These are phyloP conservation scores for Solanum hybrid DNA, from an alignment of 305 asterid genomes.

Conservation along the genomic window DNA sequence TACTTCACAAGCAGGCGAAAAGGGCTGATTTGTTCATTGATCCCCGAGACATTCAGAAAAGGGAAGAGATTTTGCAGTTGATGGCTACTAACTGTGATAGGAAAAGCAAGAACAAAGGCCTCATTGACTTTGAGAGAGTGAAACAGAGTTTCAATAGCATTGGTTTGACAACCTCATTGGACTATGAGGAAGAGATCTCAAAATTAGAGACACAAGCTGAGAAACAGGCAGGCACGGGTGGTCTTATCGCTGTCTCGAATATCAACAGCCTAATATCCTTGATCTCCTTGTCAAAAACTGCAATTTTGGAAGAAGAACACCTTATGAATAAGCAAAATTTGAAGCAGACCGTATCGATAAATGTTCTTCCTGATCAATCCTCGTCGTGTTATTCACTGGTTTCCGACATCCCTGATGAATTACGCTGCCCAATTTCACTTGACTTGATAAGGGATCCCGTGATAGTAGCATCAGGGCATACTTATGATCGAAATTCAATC, in stretches of 20 bases:
- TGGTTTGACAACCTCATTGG: conserved; percentile 36
- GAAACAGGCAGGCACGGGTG: conserved; percentile 84
- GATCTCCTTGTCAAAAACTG: conserved; percentile 38
- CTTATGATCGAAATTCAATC: conserved; percentile 62
- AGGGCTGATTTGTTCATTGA: conserved; percentile 39
- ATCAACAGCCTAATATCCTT: conserved; percentile 57
- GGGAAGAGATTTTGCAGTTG: conserved; percentile 44
- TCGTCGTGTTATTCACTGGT: conserved; percentile 28
- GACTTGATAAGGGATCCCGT: conserved; percentile 81
- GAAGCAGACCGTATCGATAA: conserved; percentile 29
- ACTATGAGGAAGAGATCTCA: conserved; percentile 53
- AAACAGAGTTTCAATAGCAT: conserved; percentile 32
- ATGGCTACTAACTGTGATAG: conserved; percentile 25
- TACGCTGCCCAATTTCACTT: conserved; percentile 69
- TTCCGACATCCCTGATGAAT: conserved; percentile 55
- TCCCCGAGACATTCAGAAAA: conserved; percentile 29
- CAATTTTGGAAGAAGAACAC: conserved; percentile 25
- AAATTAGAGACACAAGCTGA: conserved; percentile 56
- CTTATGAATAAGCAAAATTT: conserved; percentile 20
- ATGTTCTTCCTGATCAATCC: conserved; percentile 26
- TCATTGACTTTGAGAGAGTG: conserved; percentile 26
- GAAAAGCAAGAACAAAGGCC: conserved; percentile 30
- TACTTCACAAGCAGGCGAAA: conserved; percentile 61
- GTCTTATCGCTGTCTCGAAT: conserved; percentile 50
- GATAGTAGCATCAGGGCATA: conserved; percentile 76